phyloP scores from a whole-genome alignment of 805 yeast genomes.

The Candida vartiovaarae region DNA sequence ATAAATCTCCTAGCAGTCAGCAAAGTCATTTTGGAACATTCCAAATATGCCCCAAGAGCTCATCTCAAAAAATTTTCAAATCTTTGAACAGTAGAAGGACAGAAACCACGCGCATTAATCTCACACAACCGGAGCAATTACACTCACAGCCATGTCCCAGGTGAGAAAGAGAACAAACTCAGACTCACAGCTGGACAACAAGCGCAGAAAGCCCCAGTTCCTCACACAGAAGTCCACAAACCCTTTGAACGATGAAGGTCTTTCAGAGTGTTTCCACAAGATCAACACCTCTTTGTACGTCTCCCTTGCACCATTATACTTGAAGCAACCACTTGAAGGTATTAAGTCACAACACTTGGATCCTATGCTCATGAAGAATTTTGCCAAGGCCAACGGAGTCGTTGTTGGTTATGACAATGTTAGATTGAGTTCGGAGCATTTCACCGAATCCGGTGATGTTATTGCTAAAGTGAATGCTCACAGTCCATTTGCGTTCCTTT shows the following conservation, averaged over 20 bases:
- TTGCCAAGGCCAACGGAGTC: conserved; percentile 67
- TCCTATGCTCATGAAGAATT: conserved; percentile 80
- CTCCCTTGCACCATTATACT: conserved; percentile 80
- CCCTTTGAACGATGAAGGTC: conserved; percentile 34
- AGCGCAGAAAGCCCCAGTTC: conserved; percentile 17
- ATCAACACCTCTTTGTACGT: conserved; percentile 61
- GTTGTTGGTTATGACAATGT: conserved; percentile 74
- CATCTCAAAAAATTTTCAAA: not conserved
- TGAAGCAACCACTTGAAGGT: conserved; percentile 66
- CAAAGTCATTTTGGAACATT: not conserved
- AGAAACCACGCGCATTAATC: too few relatives aligned
- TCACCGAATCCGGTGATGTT: conserved; percentile 32
- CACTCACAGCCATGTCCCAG: conserved; percentile 2
- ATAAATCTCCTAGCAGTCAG: not conserved
- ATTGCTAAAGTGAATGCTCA: conserved; percentile 61
- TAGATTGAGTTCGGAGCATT: conserved; percentile 37
- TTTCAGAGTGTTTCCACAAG: conserved; percentile 63
- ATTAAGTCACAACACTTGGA: conserved; percentile 84
- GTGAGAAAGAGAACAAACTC: conserved; percentile 15
- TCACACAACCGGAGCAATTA: too few relatives aligned
- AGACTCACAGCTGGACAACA: conserved; percentile 7
- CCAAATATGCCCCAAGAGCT: not conserved
- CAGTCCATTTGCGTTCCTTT: conserved; percentile 82
- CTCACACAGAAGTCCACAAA: conserved; percentile 27
- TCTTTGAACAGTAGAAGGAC: not conserved